Evolutionary conservation across 176 grass and related monocot species (phyloP).

Genomic region (Rhipidocladum racemiflorum): DNA sequence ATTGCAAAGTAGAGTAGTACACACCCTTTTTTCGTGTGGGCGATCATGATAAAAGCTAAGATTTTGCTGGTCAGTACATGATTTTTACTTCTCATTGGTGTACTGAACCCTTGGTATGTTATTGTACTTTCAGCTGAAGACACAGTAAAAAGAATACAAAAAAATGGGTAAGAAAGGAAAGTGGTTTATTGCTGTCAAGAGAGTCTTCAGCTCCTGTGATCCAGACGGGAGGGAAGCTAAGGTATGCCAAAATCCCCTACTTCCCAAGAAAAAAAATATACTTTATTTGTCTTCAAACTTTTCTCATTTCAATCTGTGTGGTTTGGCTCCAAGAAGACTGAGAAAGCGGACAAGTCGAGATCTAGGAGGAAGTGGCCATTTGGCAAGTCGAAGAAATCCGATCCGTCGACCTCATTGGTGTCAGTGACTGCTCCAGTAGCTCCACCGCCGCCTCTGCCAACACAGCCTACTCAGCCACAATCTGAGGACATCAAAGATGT

Average conservation of each 20-base stretch:
- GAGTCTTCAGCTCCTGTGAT: slow-evolving; percentile 61
- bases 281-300: not conserved
- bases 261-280: not conserved
- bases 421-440: slow-evolving; percentile 19
- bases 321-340: slow-evolving; percentile 30
- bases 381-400: slow-evolving; percentile 39
- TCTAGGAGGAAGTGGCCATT: slow-evolving; percentile 61
- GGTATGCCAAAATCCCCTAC: slow-evolving; percentile 34
- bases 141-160: not conserved
- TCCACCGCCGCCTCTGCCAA: slow-evolving; percentile 25
- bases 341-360: slow-evolving; percentile 50
- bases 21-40: not conserved
- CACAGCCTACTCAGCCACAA: slow-evolving; percentile 32
- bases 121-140: slow-evolving; percentile 29
- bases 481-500: slow-evolving; percentile 57
- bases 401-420: slow-evolving; percentile 33
- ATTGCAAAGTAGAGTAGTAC: not conserved
- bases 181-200: slow-evolving; percentile 75
- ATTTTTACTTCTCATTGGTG: not conserved
- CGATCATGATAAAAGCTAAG: not conserved
- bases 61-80: slow-evolving; percentile 1
- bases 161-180: slow-evolving; percentile 76
- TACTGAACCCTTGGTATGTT: slow-evolving; percentile 32
- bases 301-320: not conserved
- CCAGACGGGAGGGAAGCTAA: slow-evolving; percentile 58